Evolutionary conservation across 176 grass and related monocot species (phyloP).

Genomic region (Lolium multiflorum): DNA sequence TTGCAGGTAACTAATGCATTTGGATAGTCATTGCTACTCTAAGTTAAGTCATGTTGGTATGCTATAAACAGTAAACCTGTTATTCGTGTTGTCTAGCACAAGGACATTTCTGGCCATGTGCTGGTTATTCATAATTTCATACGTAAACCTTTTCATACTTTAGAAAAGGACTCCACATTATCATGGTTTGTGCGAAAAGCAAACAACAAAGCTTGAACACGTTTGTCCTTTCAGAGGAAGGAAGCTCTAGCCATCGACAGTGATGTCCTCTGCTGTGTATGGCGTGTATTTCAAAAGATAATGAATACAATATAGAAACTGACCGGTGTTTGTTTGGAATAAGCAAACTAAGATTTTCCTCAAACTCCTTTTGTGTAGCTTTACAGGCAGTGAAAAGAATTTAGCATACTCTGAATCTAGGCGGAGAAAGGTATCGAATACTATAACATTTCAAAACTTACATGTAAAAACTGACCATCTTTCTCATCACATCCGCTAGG

Average conservation of each 20-base stretch:
- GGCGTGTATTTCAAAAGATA: background rate
- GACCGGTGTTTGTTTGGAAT: background rate
- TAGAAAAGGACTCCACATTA: background rate
- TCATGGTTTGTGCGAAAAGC: background rate
- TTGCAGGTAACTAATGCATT: conserved; percentile 69
- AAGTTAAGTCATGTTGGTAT: background rate
- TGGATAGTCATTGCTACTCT: conserved; percentile 17
- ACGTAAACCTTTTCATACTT: conserved; percentile 10
- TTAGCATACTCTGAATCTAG: background rate
- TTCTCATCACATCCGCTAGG: conserved; percentile 10
- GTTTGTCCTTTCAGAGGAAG: conserved; percentile 15
- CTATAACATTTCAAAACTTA: conserved; percentile 4
- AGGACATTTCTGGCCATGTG: background rate
- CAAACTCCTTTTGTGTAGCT: background rate
- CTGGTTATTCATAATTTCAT: conserved; percentile 1
- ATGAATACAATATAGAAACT: background rate
- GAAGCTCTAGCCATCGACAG: background rate
- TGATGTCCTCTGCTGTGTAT: background rate
- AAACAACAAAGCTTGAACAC: background rate
- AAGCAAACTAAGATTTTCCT: background rate
- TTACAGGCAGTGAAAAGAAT: background rate
- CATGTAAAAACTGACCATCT: background rate
- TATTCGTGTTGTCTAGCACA: conserved; percentile 19
- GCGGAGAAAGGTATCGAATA: background rate
- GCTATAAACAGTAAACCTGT: conserved; percentile 17